A percentile compares a stretch with the other conserved stretches of the same genome.
phyloP scores from a whole-genome alignment of 2,329 filamentous ascomycete genomes.

The Furcasterigmium sp. region DNA sequence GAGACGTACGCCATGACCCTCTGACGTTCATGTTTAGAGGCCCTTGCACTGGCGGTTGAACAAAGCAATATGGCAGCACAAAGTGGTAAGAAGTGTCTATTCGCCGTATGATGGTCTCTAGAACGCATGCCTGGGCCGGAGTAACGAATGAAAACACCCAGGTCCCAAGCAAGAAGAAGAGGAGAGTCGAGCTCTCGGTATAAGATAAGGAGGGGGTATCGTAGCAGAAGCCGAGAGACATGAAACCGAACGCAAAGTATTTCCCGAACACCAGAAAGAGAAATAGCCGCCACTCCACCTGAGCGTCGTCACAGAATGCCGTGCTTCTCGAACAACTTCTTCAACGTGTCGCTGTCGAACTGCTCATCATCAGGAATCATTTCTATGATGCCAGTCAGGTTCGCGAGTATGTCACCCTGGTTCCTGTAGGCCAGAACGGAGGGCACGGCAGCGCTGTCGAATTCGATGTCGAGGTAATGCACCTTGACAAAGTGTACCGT shows the following conservation, averaged over 20 bases:
- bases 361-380: constrained; percentile 70
- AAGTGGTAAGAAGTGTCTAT: no score
- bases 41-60: no score
- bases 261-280: not conserved
- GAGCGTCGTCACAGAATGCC: constrained; percentile 38
- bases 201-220: constrained; percentile 13
- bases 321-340: constrained; percentile 47
- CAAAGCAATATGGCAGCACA: no score
- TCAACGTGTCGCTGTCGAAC: constrained; percentile 50
- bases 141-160: no score
- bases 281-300: not conserved
- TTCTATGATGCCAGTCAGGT: constrained; percentile 79
- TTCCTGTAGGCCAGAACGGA: constrained; percentile 84
- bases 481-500: constrained; percentile 85
- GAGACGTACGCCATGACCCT: no score
- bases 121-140: no score
- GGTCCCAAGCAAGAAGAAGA: no score
- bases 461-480: constrained; percentile 87
- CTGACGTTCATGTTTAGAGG: no score
- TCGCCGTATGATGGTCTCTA: no score
- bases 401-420: constrained; percentile 84
- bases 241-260: not conserved
- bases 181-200: no score
- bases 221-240: constrained; percentile 6
- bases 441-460: constrained; percentile 82